These are phyloP conservation scores for Williopsis jadinii DNA, from an alignment of 1,139 yeast genomes.

Conservation along the genomic window DNA sequence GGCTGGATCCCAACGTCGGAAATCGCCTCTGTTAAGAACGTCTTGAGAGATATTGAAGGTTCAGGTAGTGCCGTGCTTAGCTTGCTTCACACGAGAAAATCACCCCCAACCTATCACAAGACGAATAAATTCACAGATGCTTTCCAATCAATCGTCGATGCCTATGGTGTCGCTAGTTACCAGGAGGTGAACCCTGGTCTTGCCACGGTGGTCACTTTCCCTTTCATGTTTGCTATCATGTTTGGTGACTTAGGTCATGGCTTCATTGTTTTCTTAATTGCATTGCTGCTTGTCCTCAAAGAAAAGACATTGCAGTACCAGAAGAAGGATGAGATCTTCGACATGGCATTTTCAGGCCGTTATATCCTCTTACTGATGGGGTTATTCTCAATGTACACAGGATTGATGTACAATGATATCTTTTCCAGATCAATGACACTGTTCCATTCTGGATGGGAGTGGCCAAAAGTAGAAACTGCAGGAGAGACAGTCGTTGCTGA, in stretches of 20 bases:
- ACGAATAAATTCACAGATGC: slow-evolving; percentile 73
- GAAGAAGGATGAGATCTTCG: slow-evolving; percentile 73
- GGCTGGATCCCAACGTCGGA: slow-evolving; percentile 77
- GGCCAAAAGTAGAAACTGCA: slow-evolving; percentile 52
- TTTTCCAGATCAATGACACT: slow-evolving; percentile 73
- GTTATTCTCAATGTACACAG: slow-evolving; percentile 70
- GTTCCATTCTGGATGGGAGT: slow-evolving; percentile 69
- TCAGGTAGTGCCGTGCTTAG: slow-evolving; percentile 59
- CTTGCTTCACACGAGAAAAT: slow-evolving; percentile 54
- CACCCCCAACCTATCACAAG: slow-evolving; percentile 76
- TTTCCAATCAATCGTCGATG: slow-evolving; percentile 72
- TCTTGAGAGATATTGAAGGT: slow-evolving; percentile 33
- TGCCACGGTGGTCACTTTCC: slow-evolving; percentile 74
- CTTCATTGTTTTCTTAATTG: slow-evolving; percentile 54
- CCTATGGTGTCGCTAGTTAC: slow-evolving; percentile 73
- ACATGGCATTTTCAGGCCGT: slow-evolving; percentile 75
- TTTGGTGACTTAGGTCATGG: slow-evolving; percentile 87
- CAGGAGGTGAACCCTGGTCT: slow-evolving; percentile 77
- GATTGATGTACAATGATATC: slow-evolving; percentile 67
- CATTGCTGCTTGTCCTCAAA: slow-evolving; percentile 48
- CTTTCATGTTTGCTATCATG: slow-evolving; percentile 84
- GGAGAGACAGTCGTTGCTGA: slow-evolving; percentile 55
- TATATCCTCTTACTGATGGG: slow-evolving; percentile 74
- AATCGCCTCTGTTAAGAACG: slow-evolving; percentile 24
- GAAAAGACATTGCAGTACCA: slow-evolving; percentile 52